phyloP scores from a whole-genome alignment of 1,139 yeast species.

The Blastobotrys malaysiensis region DNA sequence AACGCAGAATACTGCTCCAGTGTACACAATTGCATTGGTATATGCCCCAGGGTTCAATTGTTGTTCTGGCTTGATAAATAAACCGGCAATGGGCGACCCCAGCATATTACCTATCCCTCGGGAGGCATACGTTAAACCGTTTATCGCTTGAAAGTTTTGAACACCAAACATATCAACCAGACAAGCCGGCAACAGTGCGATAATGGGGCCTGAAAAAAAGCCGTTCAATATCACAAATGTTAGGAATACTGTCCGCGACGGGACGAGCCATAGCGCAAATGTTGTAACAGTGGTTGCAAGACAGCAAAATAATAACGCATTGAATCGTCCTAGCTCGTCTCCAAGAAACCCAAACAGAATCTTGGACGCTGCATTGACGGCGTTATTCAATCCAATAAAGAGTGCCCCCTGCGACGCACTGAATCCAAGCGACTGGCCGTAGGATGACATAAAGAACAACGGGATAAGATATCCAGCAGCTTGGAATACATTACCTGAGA shows the following conservation, averaged over 20 bases:
- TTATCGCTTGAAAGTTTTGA: conserved; percentile 20
- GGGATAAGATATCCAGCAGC: conserved; percentile 42
- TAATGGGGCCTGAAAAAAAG: conserved; percentile 36
- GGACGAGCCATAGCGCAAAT: conserved; percentile 36
- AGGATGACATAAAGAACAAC: conserved; percentile 41
- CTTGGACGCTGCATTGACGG: conserved; percentile 39
- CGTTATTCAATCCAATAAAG: conserved; percentile 42
- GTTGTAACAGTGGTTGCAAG: conserved; percentile 34
- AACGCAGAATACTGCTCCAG: conserved; percentile 13
- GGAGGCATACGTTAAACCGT: conserved; percentile 21
- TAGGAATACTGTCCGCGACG: conserved; percentile 31
- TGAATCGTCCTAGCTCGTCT: conserved; percentile 38
- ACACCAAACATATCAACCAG: conserved; percentile 39
- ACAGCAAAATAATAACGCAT: conserved; percentile 38
- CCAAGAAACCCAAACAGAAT: conserved; percentile 38
- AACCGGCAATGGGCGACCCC: conserved; percentile 25
- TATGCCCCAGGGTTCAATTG: conserved; percentile 7
- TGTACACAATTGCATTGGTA: conserved; percentile 19
- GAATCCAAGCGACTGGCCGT: conserved; percentile 37
- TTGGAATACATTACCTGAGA: conserved; percentile 36
- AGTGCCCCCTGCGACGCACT: conserved; percentile 37
- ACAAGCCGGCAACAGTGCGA: conserved; percentile 39
- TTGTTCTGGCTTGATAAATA: conserved; percentile 13
- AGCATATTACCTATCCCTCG: conserved; percentile 22
- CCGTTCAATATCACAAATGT: conserved; percentile 35